These are phyloP conservation scores for Leptomonas pyrrhocoris DNA, from an alignment of 208 protist genomes.

Conservation along the genomic window DNA sequence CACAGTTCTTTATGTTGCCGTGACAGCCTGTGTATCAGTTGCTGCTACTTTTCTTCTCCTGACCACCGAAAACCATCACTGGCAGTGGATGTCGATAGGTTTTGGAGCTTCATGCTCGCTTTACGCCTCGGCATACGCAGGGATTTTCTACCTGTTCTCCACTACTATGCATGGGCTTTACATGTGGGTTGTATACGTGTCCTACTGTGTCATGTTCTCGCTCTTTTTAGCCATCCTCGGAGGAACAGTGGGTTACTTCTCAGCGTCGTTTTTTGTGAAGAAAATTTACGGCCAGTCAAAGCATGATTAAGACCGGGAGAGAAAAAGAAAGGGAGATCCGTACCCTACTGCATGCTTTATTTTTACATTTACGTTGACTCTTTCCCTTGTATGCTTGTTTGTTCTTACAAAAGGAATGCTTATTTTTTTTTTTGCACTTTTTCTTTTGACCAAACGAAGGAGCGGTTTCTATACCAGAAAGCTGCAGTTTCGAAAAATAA, in stretches of 20 bases:
- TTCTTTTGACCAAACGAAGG: no score
- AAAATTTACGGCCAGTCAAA: slow-evolving; percentile 60
- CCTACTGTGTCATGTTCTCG: slow-evolving; percentile 15
- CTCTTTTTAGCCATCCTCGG: slow-evolving; percentile 44
- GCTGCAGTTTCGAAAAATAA: no score
- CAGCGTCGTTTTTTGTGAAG: slow-evolving; percentile 49
- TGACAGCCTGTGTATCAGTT: slow-evolving; percentile 90
- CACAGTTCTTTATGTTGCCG: slow-evolving; percentile 87
- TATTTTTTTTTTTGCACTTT: no score
- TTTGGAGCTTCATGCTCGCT: slow-evolving; percentile 73
- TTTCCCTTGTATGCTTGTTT: neutral
- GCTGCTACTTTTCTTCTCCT: slow-evolving; percentile 93
- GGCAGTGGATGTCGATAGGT: slow-evolving; percentile 94
- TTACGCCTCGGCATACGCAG: slow-evolving; percentile 91
- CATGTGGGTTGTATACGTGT: slow-evolving; percentile 35
- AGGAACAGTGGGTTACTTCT: slow-evolving; percentile 43
- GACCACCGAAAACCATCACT: slow-evolving; percentile 92
- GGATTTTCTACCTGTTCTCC: slow-evolving; percentile 40
- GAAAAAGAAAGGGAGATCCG: neutral
- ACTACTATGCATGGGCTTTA: slow-evolving; percentile 6
- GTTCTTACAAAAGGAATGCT: neutral
- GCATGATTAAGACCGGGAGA: slow-evolving; percentile 31
- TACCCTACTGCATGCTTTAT: neutral
- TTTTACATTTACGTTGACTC: slow-evolving; percentile 4
- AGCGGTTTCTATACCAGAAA: no score